Evolutionary conservation across 495 filamentous ascomycete species (phyloP), one percentile per base, ranked within the genome.

Genomic region (Aspergillus haitiensis): DNA sequence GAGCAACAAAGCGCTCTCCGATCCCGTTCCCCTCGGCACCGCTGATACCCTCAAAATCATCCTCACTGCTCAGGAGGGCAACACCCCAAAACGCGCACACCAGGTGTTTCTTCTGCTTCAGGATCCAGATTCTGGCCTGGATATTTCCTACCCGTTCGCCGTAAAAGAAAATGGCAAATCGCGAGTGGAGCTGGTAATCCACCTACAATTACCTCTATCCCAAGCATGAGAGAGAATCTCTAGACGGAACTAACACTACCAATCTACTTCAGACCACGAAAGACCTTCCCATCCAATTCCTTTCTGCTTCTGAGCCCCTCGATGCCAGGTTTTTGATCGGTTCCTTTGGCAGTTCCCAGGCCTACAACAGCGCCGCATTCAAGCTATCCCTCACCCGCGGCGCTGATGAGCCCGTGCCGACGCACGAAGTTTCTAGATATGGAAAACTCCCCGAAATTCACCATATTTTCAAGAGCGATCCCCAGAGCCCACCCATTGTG

Each of bases 141-240:
- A 97, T 71, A 87, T 92, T n/a, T 93, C 92, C 0, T 96, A 91
- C 67, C 86, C 92, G 7, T 82, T 98, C 64, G 86, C 73, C 7
- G 81, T 96, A 33, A 97, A 96, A 74, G 91, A 93, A 0, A 91
- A 78, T 69, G 92, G 92, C 51, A 96, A 95, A 73, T 90, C 85
- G 5, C 86, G 87, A 27, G 79, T 94, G 15, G 89, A 93, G 64
- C 76, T 97, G 72, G 92, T 97, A 83, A 42, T 47, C 44, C 15
- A 47, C 15, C 6, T 1, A 9, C 44, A 40, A 21, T 18, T 68
- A 40, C 39, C n/a, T 18, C 44, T 16, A 10, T 10, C 37, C n/a
- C 3, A 40, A 11, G 9, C 37, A 11, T 40, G 10, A 11, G 1
- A 11, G 11, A 11, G 10, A 9, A 15, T 11, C 5, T 13, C 12